Evolutionary conservation across 805 yeast genomes (phyloP).

Genomic region (Schizosaccharomyces japonicus): DNA sequence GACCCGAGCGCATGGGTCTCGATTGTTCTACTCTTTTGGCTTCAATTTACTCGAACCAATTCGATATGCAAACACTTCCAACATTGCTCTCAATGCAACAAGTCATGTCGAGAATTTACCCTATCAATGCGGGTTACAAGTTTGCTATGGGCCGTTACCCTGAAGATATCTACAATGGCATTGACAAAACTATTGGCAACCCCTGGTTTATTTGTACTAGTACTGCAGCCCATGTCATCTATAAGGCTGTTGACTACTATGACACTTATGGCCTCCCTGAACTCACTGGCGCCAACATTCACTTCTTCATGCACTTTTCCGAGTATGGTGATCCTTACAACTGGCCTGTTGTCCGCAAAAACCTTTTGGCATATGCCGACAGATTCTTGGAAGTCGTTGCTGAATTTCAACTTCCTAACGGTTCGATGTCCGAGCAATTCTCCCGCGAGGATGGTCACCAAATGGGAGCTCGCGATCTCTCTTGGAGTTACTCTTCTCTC

Average conservation of each 20-base stretch:
- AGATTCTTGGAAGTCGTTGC: conserved; percentile 11
- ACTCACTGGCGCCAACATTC: conserved; percentile 4
- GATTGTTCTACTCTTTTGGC: conserved; percentile 54
- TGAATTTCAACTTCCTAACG: conserved; percentile 29
- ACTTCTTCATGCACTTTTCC: conserved; percentile 6
- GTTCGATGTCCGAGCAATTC: conserved; percentile 73
- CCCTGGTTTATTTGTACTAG: conserved; percentile 61
- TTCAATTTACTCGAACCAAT: conserved; percentile 14
- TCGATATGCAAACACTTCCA: conserved; percentile 10
- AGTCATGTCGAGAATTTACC: conserved; percentile 53
- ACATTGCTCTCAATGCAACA: conserved; percentile 35
- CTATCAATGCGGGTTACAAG: conserved; percentile 28
- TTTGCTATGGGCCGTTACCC: conserved; percentile 58
- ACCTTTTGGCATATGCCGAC: conserved; percentile 6
- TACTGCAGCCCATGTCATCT: conserved; percentile 16
- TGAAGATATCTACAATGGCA: conserved; percentile 56
- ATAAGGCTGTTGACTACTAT: conserved; percentile 14
- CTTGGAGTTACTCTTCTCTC: conserved; percentile 75
- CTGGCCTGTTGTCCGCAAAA: conserved; percentile 6
- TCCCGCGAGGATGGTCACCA: conserved; percentile 56
- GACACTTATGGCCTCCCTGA: conserved; percentile 8
- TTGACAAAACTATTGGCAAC: conserved; percentile 49
- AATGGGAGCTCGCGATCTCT: conserved; percentile 69
- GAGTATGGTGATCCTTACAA: conserved; percentile 6
- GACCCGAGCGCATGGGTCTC: conserved; percentile 47